Percentiles rank a stretch among this genome's conserved stretches.
These are phyloP conservation scores for Plantago coronopus DNA, from an alignment of 305 asterid species.

Conservation along the genomic window DNA sequence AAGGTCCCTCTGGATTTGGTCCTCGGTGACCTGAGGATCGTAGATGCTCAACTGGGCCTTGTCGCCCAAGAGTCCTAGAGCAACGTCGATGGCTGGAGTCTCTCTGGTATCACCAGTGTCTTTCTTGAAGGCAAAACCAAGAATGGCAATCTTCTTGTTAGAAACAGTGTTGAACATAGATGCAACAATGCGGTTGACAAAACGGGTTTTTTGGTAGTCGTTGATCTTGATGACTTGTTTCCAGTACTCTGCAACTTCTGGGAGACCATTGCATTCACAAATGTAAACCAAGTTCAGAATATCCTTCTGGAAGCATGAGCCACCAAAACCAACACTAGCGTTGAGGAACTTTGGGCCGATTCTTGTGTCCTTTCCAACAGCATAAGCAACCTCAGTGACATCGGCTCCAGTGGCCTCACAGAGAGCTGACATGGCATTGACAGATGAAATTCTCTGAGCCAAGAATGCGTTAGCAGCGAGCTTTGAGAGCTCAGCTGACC, in stretches of 20 bases:
- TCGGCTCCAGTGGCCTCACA: constrained; percentile 84
- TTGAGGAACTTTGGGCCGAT: constrained; percentile 76
- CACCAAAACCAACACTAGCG: constrained; percentile 77
- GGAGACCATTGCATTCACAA: constrained; percentile 77
- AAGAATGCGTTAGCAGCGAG: constrained; percentile 78
- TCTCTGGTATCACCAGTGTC: constrained; percentile 78
- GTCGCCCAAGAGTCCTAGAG: constrained; percentile 69
- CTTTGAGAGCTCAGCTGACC: constrained; percentile 88
- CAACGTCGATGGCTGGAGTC: constrained; percentile 77
- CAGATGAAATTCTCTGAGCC: constrained; percentile 81
- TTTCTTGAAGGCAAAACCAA: constrained; percentile 76
- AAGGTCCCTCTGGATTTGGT: constrained; percentile 81
- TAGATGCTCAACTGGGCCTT: constrained; percentile 73
- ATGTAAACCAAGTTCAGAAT: constrained; percentile 73
- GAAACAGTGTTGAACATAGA: constrained; percentile 82
- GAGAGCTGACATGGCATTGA: constrained; percentile 79
- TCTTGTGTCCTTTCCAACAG: constrained; percentile 70
- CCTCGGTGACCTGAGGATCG: constrained; percentile 85
- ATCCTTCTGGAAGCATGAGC: constrained; percentile 81
- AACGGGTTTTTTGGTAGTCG: constrained; percentile 70
- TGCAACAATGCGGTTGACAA: constrained; percentile 64
- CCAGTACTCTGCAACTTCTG: constrained; percentile 83
- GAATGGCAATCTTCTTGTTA: constrained; percentile 65
- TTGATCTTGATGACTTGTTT: constrained; percentile 75
- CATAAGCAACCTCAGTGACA: constrained; percentile 59